Percentiles rank a stretch among this genome's conserved stretches.
These are phyloP conservation scores for Mycena galopus DNA, from an alignment of 768 basidiomycete species.

Conservation along the genomic window DNA sequence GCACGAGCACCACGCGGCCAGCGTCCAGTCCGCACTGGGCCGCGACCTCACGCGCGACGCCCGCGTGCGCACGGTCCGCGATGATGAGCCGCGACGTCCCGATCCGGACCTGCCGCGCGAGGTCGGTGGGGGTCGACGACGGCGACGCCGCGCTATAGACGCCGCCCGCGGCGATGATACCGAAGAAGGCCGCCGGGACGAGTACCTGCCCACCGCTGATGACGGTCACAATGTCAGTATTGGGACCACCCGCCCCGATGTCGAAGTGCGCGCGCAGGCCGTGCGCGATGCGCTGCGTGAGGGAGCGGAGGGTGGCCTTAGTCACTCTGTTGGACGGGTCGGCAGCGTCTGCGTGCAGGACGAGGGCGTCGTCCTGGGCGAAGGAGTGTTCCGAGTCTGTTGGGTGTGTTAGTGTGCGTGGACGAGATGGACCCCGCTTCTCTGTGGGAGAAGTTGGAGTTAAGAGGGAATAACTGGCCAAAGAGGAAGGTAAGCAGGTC, in stretches of 20 bases:
- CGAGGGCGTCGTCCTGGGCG: conserved; percentile 23
- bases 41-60: conserved; percentile 20
- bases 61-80: conserved; percentile 20
- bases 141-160: conserved; percentile 22
- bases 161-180: conserved; percentile 23
- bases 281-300: conserved; percentile 22
- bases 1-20: conserved; percentile 24
- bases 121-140: conserved; percentile 24
- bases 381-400: conserved; percentile 27
- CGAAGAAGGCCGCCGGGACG: conserved; percentile 21
- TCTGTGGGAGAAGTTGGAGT: conserved; percentile 24
- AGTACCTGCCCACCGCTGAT: conserved; percentile 21
- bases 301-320: conserved; percentile 20
- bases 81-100: conserved; percentile 23
- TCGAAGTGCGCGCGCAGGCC: conserved; percentile 22
- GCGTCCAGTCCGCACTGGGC: conserved; percentile 24
- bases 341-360: conserved; percentile 20
- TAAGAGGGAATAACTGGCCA: conserved; percentile 25
- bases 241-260: conserved; percentile 13
- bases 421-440: conserved; percentile 20
- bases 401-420: conserved; percentile 25
- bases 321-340: conserved; percentile 22
- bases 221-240: conserved; percentile 22
- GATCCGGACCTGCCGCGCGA: conserved; percentile 24
- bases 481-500: conserved; percentile 27